Conservation (phyloP, 192 early-diverging fungal genomes). For the Gamsiella multidivaricata region DNA sequence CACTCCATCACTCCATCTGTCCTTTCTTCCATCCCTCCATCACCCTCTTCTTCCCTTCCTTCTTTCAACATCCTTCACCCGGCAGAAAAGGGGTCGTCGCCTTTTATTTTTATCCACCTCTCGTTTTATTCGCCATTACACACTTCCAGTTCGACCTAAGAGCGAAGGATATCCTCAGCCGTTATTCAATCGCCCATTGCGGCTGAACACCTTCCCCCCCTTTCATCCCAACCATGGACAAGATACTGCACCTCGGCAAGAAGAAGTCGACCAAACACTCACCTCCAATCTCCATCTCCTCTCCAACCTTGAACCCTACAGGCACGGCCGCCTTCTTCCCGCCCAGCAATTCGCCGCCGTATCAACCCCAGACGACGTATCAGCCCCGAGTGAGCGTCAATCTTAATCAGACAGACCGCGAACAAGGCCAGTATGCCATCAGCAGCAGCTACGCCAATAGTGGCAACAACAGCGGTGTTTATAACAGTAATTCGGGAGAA, state of each 20-base stretch:
- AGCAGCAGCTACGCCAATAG: constrained; percentile 16
- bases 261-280: constrained; percentile 42
- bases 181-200: background rate
- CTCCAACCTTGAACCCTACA: constrained; percentile 30
- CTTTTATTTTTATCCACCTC: background rate
- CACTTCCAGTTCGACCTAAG: no score
- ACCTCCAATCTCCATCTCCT: constrained; percentile 49
- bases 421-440: constrained; percentile 17
- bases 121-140: background rate
- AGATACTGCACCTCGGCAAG: constrained; percentile 52
- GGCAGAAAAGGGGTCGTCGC: no score
- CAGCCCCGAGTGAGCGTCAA: constrained; percentile 38
- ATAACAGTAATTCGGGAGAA: constrained; percentile 5
- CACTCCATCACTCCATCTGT: no score
- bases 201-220: background rate
- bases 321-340: constrained; percentile 34
- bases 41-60: constrained; percentile 7
- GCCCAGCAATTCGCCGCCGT: constrained; percentile 10
- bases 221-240: constrained; percentile 29
- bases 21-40: no score
- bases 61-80: background rate
- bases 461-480: constrained; percentile 5
- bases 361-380: constrained; percentile 47
- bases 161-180: no score
- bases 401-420: constrained; percentile 22